Conservation (phyloP, 176 grass and related monocot genomes). For the Raddia distichophylla region DNA sequence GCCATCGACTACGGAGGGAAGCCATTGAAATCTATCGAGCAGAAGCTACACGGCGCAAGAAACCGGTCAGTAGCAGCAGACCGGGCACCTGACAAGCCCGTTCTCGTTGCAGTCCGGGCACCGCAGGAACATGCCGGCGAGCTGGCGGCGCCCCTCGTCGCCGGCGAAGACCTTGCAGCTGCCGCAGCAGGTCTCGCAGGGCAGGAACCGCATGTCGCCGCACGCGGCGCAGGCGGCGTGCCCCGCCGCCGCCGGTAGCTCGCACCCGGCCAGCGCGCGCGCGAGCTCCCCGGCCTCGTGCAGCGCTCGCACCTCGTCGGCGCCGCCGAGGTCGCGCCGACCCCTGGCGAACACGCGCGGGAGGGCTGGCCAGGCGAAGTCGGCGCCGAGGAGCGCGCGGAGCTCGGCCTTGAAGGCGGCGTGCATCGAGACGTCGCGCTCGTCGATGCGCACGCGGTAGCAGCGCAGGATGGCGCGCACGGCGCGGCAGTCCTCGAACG, state of each 20-base stretch:
- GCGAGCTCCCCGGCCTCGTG: constrained; percentile 69
- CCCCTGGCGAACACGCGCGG: constrained; percentile 64
- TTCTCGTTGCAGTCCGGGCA: constrained; percentile 93
- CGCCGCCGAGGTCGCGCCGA: constrained; percentile 51
- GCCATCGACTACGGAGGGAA: neutral
- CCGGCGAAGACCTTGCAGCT: constrained; percentile 74
- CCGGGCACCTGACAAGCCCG: constrained; percentile 74
- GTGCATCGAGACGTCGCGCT: constrained; percentile 93
- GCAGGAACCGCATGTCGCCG: constrained; percentile 60
- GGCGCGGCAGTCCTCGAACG: constrained; percentile 72
- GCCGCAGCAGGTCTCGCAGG: constrained; percentile 67
- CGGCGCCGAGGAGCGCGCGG: constrained; percentile 25
- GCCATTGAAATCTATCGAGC: neutral
- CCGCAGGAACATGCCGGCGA: constrained; percentile 45
- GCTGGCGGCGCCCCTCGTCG: constrained; percentile 16
- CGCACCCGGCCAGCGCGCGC: constrained; percentile 45
- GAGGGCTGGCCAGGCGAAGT: neutral
- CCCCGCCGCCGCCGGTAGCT: constrained; percentile 9
- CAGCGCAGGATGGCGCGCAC: constrained; percentile 66
- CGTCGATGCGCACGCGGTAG: constrained; percentile 67
- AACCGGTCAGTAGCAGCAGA: constrained; percentile 53
- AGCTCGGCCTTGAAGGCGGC: constrained; percentile 71
- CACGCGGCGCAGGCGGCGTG: constrained; percentile 48
- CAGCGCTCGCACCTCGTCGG: constrained; percentile 59
- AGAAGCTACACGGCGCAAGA: neutral